Evolutionary conservation across 1,284 basidiomycete genomes (phyloP), one percentile per base, ranked within the genome.

Genomic region (Cutaneotrichosporon sp.): DNA sequence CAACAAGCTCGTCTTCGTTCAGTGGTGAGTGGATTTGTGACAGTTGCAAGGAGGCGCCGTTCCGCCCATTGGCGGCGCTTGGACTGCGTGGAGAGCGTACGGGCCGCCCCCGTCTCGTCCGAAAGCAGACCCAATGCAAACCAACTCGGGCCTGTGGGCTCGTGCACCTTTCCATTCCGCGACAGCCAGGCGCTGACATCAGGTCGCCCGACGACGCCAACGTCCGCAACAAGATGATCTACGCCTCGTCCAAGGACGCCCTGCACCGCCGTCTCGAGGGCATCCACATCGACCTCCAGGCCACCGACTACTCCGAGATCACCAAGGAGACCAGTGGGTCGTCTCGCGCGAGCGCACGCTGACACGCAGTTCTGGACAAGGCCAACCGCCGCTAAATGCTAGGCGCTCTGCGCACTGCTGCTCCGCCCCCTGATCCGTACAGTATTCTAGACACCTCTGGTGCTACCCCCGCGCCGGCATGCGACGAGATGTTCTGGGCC

Each of bases 181-280:
- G 9, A 31, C 29, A n/a, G 8, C 25, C n/a, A 17, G 5, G 10
- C 25, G 33, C 56, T 51, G 6, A 34, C 46, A 12, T 29, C 64
- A 96, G 92, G 92, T 83, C 86, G 22, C 94, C 94, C 57, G 92
- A 96, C 70, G 78, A 79, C 37, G 84, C 91, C 48, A 88, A 84
- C 79, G 81, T 96, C 76, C 93, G 87, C 79, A 78, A 83, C 70
- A 97, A 96, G 87, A 97, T 98, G 93, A 70, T 97, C 65, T 90
- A 84, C 76, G 88, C 94, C 37, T 87, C 91, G 22, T 97, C 94
- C 61, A 90, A 87, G 76, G 89, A 93, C 38, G 88, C 86, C 11
- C 77, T 98, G 54, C 83, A 84, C 70, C 82, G 81, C 59, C 72
- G 80, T 41, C 80, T 96, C 59, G 73, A 72, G 48, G 72, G 70